Percentiles rank a stretch among this genome's conserved stretches.
Conservation (phyloP, 176 grass and related monocot species). For the Oryza rufipogon region DNA sequence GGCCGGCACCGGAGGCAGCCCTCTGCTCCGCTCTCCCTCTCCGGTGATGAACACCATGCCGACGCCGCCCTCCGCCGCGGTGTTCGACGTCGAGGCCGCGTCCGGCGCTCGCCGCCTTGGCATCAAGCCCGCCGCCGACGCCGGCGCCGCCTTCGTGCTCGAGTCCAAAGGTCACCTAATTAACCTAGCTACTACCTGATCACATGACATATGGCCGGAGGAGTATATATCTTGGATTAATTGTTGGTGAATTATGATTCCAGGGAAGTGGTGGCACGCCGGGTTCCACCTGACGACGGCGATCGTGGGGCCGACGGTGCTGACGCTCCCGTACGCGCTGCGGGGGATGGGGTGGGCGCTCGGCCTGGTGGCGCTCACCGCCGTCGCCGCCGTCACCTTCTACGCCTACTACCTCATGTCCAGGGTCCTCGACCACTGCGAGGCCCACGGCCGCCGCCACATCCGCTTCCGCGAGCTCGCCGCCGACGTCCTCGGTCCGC, state of each 20-base stretch:
- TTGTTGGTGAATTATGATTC: no score
- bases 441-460: constrained; percentile 65
- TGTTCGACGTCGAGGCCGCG: constrained; percentile 2
- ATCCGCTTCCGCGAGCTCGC: constrained; percentile 90
- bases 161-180: constrained; percentile 70
- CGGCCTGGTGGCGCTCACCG: constrained; percentile 58
- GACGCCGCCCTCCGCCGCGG: constrained; percentile 4
- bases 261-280: constrained; percentile 92
- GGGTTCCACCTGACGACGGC: constrained; percentile 97
- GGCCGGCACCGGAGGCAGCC: constrained; percentile 31
- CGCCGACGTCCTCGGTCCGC: constrained; percentile 72
- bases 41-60: constrained; percentile 1
- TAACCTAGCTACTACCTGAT: no score
- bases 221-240: no score
- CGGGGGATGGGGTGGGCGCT: constrained; percentile 78
- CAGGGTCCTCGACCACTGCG: constrained; percentile 87
- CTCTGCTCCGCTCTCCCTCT: constrained; percentile 41
- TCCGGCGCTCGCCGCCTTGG: background rate
- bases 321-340: constrained; percentile 89
- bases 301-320: constrained; percentile 82
- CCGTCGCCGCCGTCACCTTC: constrained; percentile 69
- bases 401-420: constrained; percentile 89
- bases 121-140: constrained; percentile 38
- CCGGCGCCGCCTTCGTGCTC: constrained; percentile 84
- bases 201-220: background rate